Base-by-base conservation (phyloP, 2,329 filamentous ascomycete species). In the Neocucurbitaria cava region DNA sequence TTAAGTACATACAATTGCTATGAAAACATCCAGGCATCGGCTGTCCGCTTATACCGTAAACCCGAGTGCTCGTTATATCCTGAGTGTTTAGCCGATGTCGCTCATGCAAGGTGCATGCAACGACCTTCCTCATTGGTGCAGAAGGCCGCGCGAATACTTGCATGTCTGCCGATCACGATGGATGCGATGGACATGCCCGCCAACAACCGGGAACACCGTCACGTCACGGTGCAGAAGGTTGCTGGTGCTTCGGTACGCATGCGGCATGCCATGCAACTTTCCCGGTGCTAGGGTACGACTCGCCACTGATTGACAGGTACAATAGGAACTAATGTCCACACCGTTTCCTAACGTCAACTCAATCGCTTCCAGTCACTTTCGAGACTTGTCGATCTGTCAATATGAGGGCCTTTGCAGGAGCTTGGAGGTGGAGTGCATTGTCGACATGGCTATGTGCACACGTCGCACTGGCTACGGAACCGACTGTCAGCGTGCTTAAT, bases 401-500 rank as follows among this genome's bases (percentile, higher is more conserved):
- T 42, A 69, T 68, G 61, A 48, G 33, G n/a, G 21, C 46, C 64
- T 13, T 35, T 35, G 31, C 13, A 35, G 59, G 59, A 66, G 52
- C 50, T 50, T 67, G 67, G 64, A 64, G 49, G 38, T 54, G 50
- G 50, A 46, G 54, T 18, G 51, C 52, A 7, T 38, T 68, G 23
- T 49, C 55, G 11, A 41, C 56, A 18, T 64, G 46, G 44, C 46
- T 62, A 13, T 51, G 66, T 17, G 53, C 60, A 15, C 46, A 56
- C 7, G 31, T 56, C 15, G 56, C 56, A 31, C 40, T 40, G 20
- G 67, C 68, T 35, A 28, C 42, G 13, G 58, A 60, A 11, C 70
- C 72, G 13, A 62, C 59, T 2, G 73, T 69, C 17, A 65, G 56
- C 9, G 65, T 75, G 0, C 62, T 66, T 40, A 76, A 76, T 53